Evolutionary conservation across 768 basidiomycete species (phyloP), one percentile per base, ranked within the genome.

Genomic region (Tricholoma flavovirens): DNA sequence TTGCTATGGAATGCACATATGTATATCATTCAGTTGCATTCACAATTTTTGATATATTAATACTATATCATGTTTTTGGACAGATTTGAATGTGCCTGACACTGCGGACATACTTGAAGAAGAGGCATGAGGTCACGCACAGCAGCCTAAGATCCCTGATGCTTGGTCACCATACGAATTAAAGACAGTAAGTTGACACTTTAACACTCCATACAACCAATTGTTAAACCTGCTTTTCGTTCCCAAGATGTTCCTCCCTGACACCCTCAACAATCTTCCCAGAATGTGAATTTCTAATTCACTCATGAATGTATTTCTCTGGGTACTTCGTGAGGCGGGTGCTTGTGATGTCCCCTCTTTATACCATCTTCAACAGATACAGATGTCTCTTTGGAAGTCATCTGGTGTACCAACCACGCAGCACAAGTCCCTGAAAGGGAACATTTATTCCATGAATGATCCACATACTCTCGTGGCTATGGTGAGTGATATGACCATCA

Each of bases 181-280:
- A 15, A 58, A 58, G 30, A 33, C 50, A 9, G 11, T 40, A 40
- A 40, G 35, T 12, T 12, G 38, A 17, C 19, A 17, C n/a, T 40
- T 17, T 2, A 17, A 5, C 38, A 40, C 38, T 10, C n/a, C 10
- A 40, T 19, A 40, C n/a, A n/a, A n/a, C 38, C 38, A 17, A n/a
- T n/a, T n/a, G 19, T 40, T 40, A 40, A 15, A 5, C 7, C 14
- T 36, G 7, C 35, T 4, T 11, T 36, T n/a, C n/a, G n/a, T n/a
- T n/a, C n/a, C n/a, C 5, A 40, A 40, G 38, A 40, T 58, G 11
- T 67, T 67, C 46, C 53, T 70, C 15, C 62, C 72, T 9, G 68
- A 74, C 40, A 59, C 62, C 2, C 54, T 73, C 10, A 66, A 73
- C 53, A 73, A 69, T 49, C 56, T 75, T 4, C 71, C 69, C 0